phyloP scores from a whole-genome alignment of 2,329 filamentous ascomycete genomes.

The Xylariaceae sp. region DNA sequence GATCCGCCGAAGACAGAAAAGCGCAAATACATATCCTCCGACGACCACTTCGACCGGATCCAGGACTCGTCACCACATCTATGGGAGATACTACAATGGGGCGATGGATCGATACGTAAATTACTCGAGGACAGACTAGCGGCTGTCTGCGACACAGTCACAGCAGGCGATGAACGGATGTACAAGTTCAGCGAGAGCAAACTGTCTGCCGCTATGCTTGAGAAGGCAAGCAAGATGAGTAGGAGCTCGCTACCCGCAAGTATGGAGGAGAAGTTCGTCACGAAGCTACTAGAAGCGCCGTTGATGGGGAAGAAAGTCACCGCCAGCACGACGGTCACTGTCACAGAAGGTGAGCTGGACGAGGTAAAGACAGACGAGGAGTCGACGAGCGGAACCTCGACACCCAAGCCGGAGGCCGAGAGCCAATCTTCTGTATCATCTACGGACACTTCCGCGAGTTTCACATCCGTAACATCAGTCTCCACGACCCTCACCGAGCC shows the following conservation, averaged over 20 bases:
- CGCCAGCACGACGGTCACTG: conserved; percentile 28
- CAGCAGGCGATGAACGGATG: conserved; percentile 80
- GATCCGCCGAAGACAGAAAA: conserved; percentile 44
- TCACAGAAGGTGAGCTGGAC: conserved; percentile 12
- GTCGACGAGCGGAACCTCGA: conserved; percentile 18
- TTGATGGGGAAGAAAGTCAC: conserved; percentile 64
- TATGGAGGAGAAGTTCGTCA: conserved; percentile 82
- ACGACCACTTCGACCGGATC: conserved; percentile 68
- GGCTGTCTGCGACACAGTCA: conserved; percentile 73
- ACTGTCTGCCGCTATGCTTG: conserved; percentile 59
- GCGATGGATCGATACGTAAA: conserved; percentile 40
- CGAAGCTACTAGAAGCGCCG: conserved; percentile 70
- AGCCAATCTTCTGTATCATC: conserved; percentile 41
- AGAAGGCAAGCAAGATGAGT: conserved; percentile 69
- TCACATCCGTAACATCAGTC: conserved; percentile 44
- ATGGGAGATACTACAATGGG: conserved; percentile 49
- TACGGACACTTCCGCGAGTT: conserved; percentile 32
- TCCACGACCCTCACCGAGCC: conserved; percentile 26
- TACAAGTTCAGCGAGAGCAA: conserved; percentile 74
- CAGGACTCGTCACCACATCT: conserved; percentile 54
- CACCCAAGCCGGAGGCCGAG: conserved; percentile 33
- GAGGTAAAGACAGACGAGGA: conserved; percentile 16
- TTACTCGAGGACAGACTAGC: conserved; percentile 63
- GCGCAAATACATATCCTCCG: conserved; percentile 60
- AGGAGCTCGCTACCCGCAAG: conserved; percentile 66